Conservation (phyloP, 202 grass and related monocot species). For the Dendrocalamus latiflorus region DNA sequence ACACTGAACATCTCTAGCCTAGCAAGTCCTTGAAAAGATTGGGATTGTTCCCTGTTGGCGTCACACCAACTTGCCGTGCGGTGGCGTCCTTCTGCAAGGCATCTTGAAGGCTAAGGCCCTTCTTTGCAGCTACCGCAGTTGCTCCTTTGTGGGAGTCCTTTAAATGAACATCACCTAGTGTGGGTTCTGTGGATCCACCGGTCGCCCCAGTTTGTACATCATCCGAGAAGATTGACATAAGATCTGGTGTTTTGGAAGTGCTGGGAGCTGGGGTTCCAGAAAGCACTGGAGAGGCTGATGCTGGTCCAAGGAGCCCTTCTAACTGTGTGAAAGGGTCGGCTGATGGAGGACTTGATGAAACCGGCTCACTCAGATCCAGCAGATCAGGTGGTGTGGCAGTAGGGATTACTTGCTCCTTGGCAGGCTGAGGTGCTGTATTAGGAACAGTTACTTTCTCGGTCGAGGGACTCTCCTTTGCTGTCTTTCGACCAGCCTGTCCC, state of each 20-base stretch:
- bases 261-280: conserved; percentile 26
- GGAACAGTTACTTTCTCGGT: conserved; percentile 34
- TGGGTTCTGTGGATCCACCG: conserved; percentile 28
- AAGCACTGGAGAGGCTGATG: conserved; percentile 22
- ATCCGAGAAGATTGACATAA: conserved; percentile 65
- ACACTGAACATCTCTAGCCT: conserved; percentile 39
- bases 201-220: conserved; percentile 26
- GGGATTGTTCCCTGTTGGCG: conserved; percentile 79
- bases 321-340: conserved; percentile 83
- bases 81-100: conserved; percentile 80
- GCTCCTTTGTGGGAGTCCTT: conserved; percentile 29
- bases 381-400: conserved; percentile 70
- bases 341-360: conserved; percentile 29
- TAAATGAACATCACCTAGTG: conserved; percentile 11
- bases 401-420: conserved; percentile 60
- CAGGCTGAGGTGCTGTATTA: conserved; percentile 34
- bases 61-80: conserved; percentile 83
- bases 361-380: conserved; percentile 71
- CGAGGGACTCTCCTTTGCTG: conserved; percentile 40
- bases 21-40: conserved; percentile 92
- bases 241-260: conserved; percentile 52
- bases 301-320: conserved; percentile 70
- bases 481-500: conserved; percentile 40
- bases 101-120: conserved; percentile 71
- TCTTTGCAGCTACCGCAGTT: conserved; percentile 35